phyloP scores from a whole-genome alignment of 139 green algal genomes.

The Chlorella ohadii region DNA sequence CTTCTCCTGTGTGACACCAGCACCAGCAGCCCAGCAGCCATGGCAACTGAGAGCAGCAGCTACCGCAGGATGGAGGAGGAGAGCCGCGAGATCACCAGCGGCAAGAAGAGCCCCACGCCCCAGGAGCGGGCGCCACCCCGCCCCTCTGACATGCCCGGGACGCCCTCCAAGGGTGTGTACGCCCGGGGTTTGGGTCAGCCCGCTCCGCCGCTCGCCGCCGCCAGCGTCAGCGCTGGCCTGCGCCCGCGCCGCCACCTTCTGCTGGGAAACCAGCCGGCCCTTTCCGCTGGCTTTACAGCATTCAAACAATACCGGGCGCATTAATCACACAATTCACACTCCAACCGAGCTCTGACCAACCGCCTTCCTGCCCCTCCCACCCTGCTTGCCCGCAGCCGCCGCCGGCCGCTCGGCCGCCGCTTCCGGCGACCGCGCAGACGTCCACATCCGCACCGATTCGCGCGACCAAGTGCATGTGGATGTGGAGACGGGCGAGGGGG shows the following conservation, averaged over 20 bases:
- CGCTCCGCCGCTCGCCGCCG: not conserved
- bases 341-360: not conserved
- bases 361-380: too few relatives aligned
- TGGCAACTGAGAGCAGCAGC: too few relatives aligned
- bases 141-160: constrained; percentile 5
- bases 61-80: not conserved
- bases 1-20: too few relatives aligned
- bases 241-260: not conserved
- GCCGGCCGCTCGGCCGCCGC: not conserved
- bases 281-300: too few relatives aligned
- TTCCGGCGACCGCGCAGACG: not conserved
- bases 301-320: too few relatives aligned
- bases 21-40: too few relatives aligned
- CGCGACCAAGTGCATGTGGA: constrained; percentile 4
- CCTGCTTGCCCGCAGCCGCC: not conserved
- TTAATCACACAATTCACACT: too few relatives aligned
- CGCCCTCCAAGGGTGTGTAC: constrained; percentile 24
- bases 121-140: not conserved
- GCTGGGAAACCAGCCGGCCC: too few relatives aligned
- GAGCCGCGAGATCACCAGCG: not conserved
- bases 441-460: not conserved
- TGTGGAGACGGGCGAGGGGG: not conserved
- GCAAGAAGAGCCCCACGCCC: not conserved
- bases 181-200: not conserved
- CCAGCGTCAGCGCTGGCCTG: not conserved